Evolutionary conservation across 495 filamentous ascomycete species (phyloP), one percentile per base, ranked within the genome.

Genomic region (Penicillium riverlandense): DNA sequence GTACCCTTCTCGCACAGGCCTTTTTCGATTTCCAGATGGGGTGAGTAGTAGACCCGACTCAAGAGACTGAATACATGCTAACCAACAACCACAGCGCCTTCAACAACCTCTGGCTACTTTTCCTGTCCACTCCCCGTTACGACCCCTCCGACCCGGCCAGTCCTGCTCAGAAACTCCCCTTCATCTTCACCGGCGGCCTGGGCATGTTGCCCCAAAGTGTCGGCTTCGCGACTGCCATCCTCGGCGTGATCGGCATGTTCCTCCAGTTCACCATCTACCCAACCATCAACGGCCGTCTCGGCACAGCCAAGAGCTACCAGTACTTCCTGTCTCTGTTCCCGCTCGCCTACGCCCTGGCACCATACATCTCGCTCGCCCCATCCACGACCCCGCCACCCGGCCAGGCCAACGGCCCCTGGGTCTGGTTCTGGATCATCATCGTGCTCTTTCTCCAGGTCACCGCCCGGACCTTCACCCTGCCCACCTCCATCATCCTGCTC

Each of bases 41-140:
- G 59, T 63, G 52, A 22, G 57, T 22, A 22, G 2, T 22, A 22
- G 22, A 22, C 22, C 22, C 6, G 22, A 22, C 22, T 1, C 2
- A 22, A 22, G 6, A 22, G 22, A 22, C 4, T 22, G 22, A 0
- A 22, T 4, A 22, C 2, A 22, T 49, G 28, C 37, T 42, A 7
- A 11, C 11, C 5, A 29, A 10, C 4, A 22, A 22, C 15, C 16
- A 15, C 36, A 63, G 83, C 47, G 86, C 86, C 35, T 92, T 90
- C 73, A 87, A 87, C 62, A 84, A 82, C 39, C 74, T 91, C 37
- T 91, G 85, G 86, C 84, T 86, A 47, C 74, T 88, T 44, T 91
- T 90, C 71, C 81, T 95, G 45, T 88, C 84, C 1, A 86, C 87
- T 0, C 84, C 87, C 0, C 84, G 86, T 30, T 82, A 81, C 50